Conservation (phyloP, 192 early-diverging fungal species). For the Backusella liffmaniae region DNA sequence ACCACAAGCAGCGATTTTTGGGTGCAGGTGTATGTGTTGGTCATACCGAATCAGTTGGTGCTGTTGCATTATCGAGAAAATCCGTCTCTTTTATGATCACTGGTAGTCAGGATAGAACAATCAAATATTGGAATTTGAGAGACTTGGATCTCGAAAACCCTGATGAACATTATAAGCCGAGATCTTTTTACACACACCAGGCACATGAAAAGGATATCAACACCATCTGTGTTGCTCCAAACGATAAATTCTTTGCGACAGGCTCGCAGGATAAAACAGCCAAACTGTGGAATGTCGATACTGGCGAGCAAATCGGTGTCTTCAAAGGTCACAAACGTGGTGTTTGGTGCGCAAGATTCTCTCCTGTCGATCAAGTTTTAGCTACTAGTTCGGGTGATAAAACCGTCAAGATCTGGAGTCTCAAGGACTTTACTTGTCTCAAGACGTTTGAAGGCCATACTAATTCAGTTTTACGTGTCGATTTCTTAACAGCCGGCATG, state of each 20-base stretch:
- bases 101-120: conserved; percentile 91
- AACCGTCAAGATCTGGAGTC: conserved; percentile 92
- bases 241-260: conserved; percentile 90
- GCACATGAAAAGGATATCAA: conserved; percentile 99
- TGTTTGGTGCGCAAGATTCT: conserved; percentile 92
- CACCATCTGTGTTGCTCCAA: conserved; percentile 84
- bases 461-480: conserved; percentile 88
- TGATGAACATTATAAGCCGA: conserved; percentile 46
- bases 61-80: conserved; percentile 78
- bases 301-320: conserved; percentile 76
- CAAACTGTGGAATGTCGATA: conserved; percentile 86
- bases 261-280: conserved; percentile 95
- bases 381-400: conserved; percentile 93
- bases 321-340: conserved; percentile 93
- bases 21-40: conserved; percentile 77
- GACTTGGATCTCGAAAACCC: conserved; percentile 47
- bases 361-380: conserved; percentile 93
- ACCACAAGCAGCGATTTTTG: conserved; percentile 44
- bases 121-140: conserved; percentile 90
- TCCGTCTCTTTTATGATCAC: conserved; percentile 71
- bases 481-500: conserved; percentile 82
- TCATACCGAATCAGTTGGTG: conserved; percentile 91
- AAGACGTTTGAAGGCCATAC: conserved; percentile 97
- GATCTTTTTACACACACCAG: conserved; percentile 82
- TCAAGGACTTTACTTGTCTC: conserved; percentile 85